Evolutionary conservation across 2,329 filamentous ascomycete species (phyloP).

Genomic region (Penicillium sp.): DNA sequence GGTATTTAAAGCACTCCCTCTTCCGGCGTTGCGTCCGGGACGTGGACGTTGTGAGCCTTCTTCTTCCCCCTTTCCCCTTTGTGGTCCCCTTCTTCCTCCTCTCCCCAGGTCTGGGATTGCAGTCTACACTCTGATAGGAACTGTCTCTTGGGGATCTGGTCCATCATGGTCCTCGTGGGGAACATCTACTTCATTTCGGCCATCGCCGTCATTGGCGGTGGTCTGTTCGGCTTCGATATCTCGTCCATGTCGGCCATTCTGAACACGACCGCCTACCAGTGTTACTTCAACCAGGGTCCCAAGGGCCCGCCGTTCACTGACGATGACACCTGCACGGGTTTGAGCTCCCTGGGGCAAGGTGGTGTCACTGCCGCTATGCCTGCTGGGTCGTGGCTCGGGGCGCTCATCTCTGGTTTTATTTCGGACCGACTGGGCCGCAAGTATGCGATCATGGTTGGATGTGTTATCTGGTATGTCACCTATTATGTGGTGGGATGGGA

Average conservation of each 20-base stretch:
- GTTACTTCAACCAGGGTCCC: slow-evolving; percentile 1
- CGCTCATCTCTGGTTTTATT: slow-evolving; percentile 51
- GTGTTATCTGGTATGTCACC: slow-evolving; percentile 7
- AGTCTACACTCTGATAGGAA: background rate
- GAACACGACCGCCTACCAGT: background rate
- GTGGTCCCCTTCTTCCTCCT: too few relatives aligned
- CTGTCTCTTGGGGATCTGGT: background rate
- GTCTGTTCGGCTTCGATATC: slow-evolving; percentile 37
- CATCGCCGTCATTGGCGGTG: slow-evolving; percentile 47
- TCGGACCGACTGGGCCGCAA: slow-evolving; percentile 44
- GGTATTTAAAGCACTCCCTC: background rate
- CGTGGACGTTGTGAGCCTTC: background rate
- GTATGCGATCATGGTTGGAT: slow-evolving; percentile 47
- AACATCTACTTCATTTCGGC: slow-evolving; percentile 59
- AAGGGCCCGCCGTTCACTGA: slow-evolving; percentile 6
- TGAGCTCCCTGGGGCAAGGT: slow-evolving; percentile 25
- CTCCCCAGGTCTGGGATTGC: background rate
- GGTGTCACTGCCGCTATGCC: slow-evolving; percentile 41
- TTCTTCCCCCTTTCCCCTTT: background rate
- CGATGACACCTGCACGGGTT: background rate
- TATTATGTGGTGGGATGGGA: background rate
- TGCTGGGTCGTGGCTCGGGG: slow-evolving; percentile 39
- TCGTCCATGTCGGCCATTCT: slow-evolving; percentile 36
- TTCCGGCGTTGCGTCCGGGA: background rate
- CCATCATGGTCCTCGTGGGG: slow-evolving; percentile 19